Evolutionary conservation across 2,329 filamentous ascomycete species (phyloP).

Genomic region (Microsporum ferrugineum): DNA sequence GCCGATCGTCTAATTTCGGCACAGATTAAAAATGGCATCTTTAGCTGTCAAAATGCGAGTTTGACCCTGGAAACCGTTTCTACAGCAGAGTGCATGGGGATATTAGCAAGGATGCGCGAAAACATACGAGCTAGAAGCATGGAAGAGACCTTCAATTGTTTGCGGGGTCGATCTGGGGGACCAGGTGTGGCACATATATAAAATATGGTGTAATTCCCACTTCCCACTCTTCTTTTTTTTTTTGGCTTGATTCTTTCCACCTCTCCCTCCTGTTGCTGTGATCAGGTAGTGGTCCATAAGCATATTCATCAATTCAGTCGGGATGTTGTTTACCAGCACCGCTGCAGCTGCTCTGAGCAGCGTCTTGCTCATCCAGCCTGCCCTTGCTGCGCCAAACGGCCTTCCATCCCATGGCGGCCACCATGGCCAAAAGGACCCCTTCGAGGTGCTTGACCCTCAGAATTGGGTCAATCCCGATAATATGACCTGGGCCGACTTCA

Average conservation of each 20-base stretch:
- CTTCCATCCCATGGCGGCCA: not conserved
- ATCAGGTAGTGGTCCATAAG: not conserved
- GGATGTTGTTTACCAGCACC: slow-evolving; percentile 9
- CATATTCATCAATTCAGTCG: not conserved
- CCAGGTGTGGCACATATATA: not conserved
- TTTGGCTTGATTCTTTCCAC: not conserved
- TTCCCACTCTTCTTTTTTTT: not conserved
- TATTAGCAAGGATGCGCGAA: not conserved
- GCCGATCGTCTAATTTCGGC: slow-evolving; percentile 7
- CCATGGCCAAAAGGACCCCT: slow-evolving; percentile 9
- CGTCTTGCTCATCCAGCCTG: slow-evolving; percentile 8
- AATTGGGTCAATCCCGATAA: slow-evolving; percentile 16
- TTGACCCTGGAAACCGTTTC: slow-evolving; percentile 7
- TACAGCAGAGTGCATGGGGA: not conserved
- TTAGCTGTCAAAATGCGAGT: not conserved
- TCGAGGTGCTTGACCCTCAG: slow-evolving; percentile 14
- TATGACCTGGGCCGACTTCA: slow-evolving; percentile 15
- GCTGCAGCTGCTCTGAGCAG: slow-evolving; percentile 10
- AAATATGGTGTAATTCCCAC: not conserved
- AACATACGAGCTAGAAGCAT: slow-evolving; percentile 4
- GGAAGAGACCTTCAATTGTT: not conserved
- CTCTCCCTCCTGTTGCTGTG: slow-evolving; percentile 1
- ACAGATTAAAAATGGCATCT: not conserved
- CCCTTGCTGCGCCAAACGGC: slow-evolving; percentile 2
- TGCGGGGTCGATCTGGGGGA: slow-evolving; percentile 3